Evolutionary conservation across 2,329 filamentous ascomycete genomes (phyloP), one percentile per base, ranked within the genome.

Genomic region (Fusarium zealandicum): DNA sequence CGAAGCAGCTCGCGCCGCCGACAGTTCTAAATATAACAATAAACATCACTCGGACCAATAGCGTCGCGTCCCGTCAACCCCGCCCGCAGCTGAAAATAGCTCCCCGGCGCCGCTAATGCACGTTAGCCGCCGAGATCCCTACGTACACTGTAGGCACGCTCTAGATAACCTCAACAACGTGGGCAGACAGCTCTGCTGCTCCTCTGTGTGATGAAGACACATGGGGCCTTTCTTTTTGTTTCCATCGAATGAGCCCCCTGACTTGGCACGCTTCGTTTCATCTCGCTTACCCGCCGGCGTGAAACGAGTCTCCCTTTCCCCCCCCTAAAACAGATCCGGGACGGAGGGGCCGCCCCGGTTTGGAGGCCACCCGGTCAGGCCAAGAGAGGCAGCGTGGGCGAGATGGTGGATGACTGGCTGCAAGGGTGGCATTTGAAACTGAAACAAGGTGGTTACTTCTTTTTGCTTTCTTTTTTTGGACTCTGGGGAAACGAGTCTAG

Each of bases 101-200:
- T 58, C 32, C 39, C 40, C 28, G 42, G 42, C 11, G 45, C 41
- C 58, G 39, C 65, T 67, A 67, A 60, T 67, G 65, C 61, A 55
- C 30, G 58, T 59, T 67, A 67, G 54, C 54, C 65, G 65, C 65
- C 65, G 52, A 50, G 45, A 18, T 27, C 33, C 20, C 12, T 38
- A 5, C 55, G 20, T n/a, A n/a, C n/a, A n/a, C n/a, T n/a, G n/a
- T n/a, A n/a, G n/a, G n/a, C n/a, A n/a, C n/a, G n/a, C 9, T 2
- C 43, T 45, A 20, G 11, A 30, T 14, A 17, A 25, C 17, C 18
- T 20, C 30, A 30, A n/a, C n/a, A n/a, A n/a, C n/a, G n/a, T 27
- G 22, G 47, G 36, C 14, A 33, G 25, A 30, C 41, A 57, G 25
- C 20, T 5, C 20, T 22, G n/a, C 7, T 22, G 20, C 20, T 22